Percentiles rank a stretch among this genome's conserved stretches.
These are phyloP conservation scores for Beauveria pseudobassiana DNA, from an alignment of 2,329 filamentous ascomycete genomes.

Conservation along the genomic window DNA sequence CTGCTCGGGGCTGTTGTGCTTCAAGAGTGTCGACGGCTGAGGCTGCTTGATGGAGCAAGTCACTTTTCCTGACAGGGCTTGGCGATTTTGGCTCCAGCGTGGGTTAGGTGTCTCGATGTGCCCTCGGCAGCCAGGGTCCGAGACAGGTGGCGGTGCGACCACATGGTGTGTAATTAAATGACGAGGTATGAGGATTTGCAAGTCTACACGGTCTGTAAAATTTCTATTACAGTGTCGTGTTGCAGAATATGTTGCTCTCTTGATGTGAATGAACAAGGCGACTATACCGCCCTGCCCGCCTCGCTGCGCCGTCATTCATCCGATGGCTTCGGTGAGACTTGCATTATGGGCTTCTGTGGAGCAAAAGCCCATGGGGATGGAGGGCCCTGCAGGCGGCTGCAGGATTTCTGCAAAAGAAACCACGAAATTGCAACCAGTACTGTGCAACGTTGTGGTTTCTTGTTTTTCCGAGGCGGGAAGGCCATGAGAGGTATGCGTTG, in stretches of 20 bases:
- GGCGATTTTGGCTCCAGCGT: constrained; percentile 2
- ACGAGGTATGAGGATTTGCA: not conserved
- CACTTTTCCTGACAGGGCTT: not conserved
- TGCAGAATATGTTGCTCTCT: not conserved
- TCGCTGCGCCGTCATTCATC: constrained; percentile 1
- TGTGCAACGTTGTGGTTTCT: not conserved
- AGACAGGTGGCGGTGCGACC: not conserved
- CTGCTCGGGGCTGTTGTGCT: not conserved
- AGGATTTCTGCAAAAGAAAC: not conserved
- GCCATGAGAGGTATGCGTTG: not conserved
- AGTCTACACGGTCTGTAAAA: too few species aligned
- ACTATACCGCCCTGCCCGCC: not conserved
- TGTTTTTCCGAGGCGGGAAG: not conserved
- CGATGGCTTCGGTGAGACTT: constrained; percentile 5
- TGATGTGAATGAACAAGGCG: not conserved
- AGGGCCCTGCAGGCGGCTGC: not conserved
- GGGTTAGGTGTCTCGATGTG: constrained; percentile 4
- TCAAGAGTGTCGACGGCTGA: not conserved
- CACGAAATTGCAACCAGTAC: too few species aligned
- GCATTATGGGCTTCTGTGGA: not conserved
- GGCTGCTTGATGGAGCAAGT: not conserved
- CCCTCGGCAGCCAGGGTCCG: constrained; percentile 2
- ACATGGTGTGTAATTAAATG: too few species aligned
- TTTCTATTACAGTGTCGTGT: not conserved
- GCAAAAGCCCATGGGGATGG: not conserved